A percentile compares a stretch with the other conserved stretches of the same genome.
phyloP scores from a whole-genome alignment of 2,329 filamentous ascomycete genomes.

The Apiospora sp. region DNA sequence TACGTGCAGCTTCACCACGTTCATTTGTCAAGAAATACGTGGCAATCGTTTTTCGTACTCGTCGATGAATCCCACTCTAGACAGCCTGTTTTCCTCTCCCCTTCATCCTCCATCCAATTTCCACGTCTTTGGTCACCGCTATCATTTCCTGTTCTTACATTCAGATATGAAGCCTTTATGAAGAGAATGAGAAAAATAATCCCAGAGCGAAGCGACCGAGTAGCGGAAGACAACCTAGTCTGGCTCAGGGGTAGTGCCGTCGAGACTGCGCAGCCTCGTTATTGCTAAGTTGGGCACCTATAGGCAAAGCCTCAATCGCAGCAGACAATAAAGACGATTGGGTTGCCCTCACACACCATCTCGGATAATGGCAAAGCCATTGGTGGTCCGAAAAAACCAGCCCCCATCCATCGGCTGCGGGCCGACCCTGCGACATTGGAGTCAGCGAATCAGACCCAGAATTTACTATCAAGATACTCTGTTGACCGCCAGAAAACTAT shows the following conservation, averaged over 20 bases:
- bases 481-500: background rate
- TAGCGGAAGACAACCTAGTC: background rate
- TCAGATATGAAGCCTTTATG: background rate
- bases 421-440: background rate
- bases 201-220: background rate
- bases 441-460: background rate
- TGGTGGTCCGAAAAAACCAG: background rate
- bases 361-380: background rate
- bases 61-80: background rate
- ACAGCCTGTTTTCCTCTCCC: too few relatives aligned
- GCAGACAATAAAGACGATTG: background rate
- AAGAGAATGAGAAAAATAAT: background rate
- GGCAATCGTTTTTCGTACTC: background rate
- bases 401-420: constrained; percentile 3
- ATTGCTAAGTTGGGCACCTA: background rate
- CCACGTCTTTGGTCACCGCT: background rate
- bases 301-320: background rate
- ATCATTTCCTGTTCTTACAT: background rate
- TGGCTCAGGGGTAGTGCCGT: background rate
- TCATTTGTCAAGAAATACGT: background rate
- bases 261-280: background rate
- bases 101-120: background rate
- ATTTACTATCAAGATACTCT: background rate
- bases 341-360: background rate
- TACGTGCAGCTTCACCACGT: background rate